Evolutionary conservation across 176 grass and related monocot species (phyloP), one percentile per base, ranked within the genome.

Genomic region (Avena eriantha): DNA sequence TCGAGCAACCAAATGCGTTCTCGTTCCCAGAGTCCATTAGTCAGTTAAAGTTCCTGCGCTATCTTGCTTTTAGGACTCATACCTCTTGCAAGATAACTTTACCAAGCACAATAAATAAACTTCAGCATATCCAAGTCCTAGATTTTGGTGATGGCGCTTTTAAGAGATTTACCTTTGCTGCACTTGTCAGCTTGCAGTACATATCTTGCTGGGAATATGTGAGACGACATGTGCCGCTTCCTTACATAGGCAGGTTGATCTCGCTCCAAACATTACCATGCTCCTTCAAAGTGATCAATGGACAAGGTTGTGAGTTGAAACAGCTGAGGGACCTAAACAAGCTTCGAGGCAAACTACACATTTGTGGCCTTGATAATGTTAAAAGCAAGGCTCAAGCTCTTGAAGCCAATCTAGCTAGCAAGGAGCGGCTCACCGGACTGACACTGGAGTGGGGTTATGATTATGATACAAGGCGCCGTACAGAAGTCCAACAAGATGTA

Each of bases 341-440:
- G 15, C 5, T 67, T 17, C 29, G 64, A 1, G 15, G 29, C 5
- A 3, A 0, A 3, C 2, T 67, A 4, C 0, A 0, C 1, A 67
- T 67, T 29, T 0, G 0, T 17, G 65, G 65, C 31, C 65, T 68
- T 9, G 31, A 1, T 18, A 4, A 68, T 68, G 31, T 35, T 10
- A 36, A 35, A 10, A 36, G 65, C 15, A 68, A 68, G 65, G 31
- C 9, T 7, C 13, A 36, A 1, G 31, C 65, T 68, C 0, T 68
- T 36, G 2, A 68, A 36, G 31, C 65, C 31, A 68, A 68, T 36
- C 31, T 68, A 36, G 65, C 7, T 68, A 31, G 15, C 7, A 68
- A 36, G 35, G 3, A 68, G 36, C 2, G 31, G 2, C 2, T 68
- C 16, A 19, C 1, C 0, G 1, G 3, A 1, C 64, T 67, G 2